These are phyloP conservation scores for Hemileia vastatrix DNA, from an alignment of 1,284 basidiomycete genomes.

Conservation along the genomic window DNA sequence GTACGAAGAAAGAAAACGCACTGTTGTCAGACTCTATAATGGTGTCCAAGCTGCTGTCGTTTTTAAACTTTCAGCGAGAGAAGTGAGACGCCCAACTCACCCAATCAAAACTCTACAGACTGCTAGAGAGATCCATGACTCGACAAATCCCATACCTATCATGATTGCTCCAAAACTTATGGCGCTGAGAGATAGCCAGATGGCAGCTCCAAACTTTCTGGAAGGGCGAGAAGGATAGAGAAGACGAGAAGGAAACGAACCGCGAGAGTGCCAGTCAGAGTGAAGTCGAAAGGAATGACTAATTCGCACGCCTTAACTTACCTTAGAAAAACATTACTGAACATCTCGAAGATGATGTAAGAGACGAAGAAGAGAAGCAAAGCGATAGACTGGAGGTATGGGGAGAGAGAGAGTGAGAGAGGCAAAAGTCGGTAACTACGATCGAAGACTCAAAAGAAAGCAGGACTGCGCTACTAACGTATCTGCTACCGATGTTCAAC, in stretches of 20 bases:
- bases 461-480: slow-evolving; percentile 41
- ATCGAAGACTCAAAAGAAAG: too few relatives aligned
- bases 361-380: slow-evolving; percentile 46
- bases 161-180: slow-evolving; percentile 46
- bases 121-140: slow-evolving; percentile 42
- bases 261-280: too few relatives aligned
- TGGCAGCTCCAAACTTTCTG: slow-evolving; percentile 45
- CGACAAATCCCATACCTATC: slow-evolving; percentile 44
- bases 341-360: slow-evolving; percentile 34
- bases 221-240: too few relatives aligned
- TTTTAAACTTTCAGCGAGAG: slow-evolving; percentile 36
- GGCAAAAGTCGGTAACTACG: too few relatives aligned
- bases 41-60: slow-evolving; percentile 1
- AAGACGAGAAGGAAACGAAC: too few relatives aligned
- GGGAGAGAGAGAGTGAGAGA: slow-evolving; percentile 23
- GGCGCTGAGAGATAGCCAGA: slow-evolving; percentile 41
- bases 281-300: slow-evolving; percentile 36
- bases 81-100: too few relatives aligned
- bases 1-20: not conserved
- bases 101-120: slow-evolving; percentile 47
- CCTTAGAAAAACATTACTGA: not conserved
- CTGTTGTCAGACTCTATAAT: not conserved
- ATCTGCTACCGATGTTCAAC: slow-evolving; percentile 43
- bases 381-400: slow-evolving; percentile 15
- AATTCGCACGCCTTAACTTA: not conserved